phyloP scores from a whole-genome alignment of 2,329 filamentous ascomycete species.

The Exophiala sp. region DNA sequence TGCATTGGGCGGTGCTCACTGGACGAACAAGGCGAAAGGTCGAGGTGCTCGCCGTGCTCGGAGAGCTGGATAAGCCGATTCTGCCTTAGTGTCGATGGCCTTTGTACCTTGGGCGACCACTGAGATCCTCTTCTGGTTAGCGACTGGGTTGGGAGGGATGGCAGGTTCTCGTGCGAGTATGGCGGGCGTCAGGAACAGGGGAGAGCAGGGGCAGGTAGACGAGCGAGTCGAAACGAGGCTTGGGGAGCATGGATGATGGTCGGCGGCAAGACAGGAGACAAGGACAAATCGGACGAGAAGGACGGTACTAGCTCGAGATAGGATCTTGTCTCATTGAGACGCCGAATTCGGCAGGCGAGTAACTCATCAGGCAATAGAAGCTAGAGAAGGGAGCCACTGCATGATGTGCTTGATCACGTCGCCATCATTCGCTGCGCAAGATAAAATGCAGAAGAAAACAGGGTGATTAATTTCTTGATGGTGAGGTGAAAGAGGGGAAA shows the following conservation, averaged over 20 bases:
- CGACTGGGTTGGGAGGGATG: not conserved
- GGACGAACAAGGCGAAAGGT: not conserved
- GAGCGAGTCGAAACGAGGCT: not conserved
- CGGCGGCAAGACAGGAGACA: slow-evolving; percentile 18
- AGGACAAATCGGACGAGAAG: slow-evolving; percentile 5
- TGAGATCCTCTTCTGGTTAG: no score
- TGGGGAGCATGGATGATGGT: slow-evolving; percentile 10
- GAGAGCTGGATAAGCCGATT: no score
- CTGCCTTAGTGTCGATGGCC: no score
- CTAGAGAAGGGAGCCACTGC: not conserved
- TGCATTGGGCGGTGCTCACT: not conserved
- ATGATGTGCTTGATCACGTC: no score
- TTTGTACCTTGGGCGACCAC: no score
- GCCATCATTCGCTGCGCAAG: no score
- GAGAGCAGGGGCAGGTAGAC: slow-evolving; percentile 10
- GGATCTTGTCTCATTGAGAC: not conserved
- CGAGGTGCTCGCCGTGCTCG: not conserved
- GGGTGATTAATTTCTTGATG: no score
- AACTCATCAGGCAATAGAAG: not conserved
- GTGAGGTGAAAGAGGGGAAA: no score
- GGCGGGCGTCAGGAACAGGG: slow-evolving; percentile 3
- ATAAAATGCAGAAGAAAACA: no score
- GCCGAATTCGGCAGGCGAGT: slow-evolving; percentile 2
- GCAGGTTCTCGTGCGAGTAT: slow-evolving; percentile 9
- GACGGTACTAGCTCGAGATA: not conserved